Percentiles rank a stretch among this genome's conserved stretches.
Conservation (phyloP, 306 rosid genomes). For the Castanea mollissima region DNA sequence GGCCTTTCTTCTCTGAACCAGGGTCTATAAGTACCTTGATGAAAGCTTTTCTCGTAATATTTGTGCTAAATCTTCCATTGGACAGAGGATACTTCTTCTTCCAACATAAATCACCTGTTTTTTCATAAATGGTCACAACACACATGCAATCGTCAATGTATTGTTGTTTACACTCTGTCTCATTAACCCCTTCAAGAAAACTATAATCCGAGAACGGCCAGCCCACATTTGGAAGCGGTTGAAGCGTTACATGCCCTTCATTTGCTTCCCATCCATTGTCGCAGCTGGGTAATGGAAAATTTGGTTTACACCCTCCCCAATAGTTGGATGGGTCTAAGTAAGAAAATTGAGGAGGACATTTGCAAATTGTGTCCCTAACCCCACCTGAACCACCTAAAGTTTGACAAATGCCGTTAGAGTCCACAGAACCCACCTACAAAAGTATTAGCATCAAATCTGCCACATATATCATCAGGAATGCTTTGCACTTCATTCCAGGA, state of each 20-base stretch:
- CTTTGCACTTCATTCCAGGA: too few relatives aligned
- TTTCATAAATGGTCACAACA: neutral
- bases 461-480: too few relatives aligned
- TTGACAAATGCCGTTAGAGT: too few relatives aligned
- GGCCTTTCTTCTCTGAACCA: neutral
- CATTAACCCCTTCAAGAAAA: neutral
- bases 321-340: rapidly evolving
- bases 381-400: rapidly evolving
- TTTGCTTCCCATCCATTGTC: too few relatives aligned
- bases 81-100: slow-evolving; percentile 30
- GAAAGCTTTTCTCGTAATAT: neutral
- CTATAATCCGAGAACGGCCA: slow-evolving; percentile 9
- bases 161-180: neutral
- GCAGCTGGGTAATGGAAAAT: too few relatives aligned
- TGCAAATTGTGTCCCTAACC: rapidly evolving
- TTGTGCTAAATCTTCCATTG: slow-evolving; percentile 13
- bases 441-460: too few relatives aligned
- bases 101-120: rapidly evolving
- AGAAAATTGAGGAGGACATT: rapidly evolving
- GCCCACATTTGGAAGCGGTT: rapidly evolving
- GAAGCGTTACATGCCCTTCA: neutral
- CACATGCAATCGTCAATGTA: slow-evolving; percentile 19
- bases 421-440: too few relatives aligned
- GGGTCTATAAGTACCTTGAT: neutral
- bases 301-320: too few relatives aligned